Evolutionary conservation across 2,329 filamentous ascomycete species (phyloP), one percentile per base, ranked within the genome.

Genomic region (Ustilaginoidea virens): DNA sequence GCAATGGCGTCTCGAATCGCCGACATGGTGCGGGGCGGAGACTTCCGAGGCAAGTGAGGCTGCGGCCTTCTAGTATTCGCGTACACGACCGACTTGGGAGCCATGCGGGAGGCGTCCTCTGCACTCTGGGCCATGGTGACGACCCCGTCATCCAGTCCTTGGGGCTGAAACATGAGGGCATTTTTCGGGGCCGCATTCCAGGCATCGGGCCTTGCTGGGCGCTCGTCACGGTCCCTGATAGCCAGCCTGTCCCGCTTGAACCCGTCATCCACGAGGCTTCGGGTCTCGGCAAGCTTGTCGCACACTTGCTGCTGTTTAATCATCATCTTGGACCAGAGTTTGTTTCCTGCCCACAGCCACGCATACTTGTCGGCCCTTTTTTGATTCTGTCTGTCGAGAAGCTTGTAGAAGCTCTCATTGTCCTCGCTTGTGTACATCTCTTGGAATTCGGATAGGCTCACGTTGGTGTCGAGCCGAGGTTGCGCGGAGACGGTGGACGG

Each of bases 341-440:
- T 87, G 55, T 96, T 94, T 17, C 75, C 80, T 7, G 73, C 68
- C 74, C 85, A 92, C 25, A 96, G 61, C 80, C 87, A 94, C 1
- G 74, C 74, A 46, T 93, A 80, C 43, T 87, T 92, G 44, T 86
- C 77, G 1, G 80, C 76, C 28, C 67, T 71, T 49, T 85, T 87
- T 36, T 75, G 66, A 46, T 94, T 98, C 46, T 94, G 83, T 44
- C 76, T 80, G 55, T 98, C 90, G 17, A 96, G 61, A 2, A 98
- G 63, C 42, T 77, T 79, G 53, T 93, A 92, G 58, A 98, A 96
- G 42, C 81, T 92, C 48, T 94, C 90, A 47, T 96, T 96, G 50
- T 98, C 90, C 52, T 98, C 90, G 45, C 83, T 93, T 1, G 87
- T 98, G 55, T 94, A 96, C 40, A 81, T 87, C 3, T 80, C 69